Conservation (phyloP, 805 yeast species). For the Komagataella pseudopastoris region DNA sequence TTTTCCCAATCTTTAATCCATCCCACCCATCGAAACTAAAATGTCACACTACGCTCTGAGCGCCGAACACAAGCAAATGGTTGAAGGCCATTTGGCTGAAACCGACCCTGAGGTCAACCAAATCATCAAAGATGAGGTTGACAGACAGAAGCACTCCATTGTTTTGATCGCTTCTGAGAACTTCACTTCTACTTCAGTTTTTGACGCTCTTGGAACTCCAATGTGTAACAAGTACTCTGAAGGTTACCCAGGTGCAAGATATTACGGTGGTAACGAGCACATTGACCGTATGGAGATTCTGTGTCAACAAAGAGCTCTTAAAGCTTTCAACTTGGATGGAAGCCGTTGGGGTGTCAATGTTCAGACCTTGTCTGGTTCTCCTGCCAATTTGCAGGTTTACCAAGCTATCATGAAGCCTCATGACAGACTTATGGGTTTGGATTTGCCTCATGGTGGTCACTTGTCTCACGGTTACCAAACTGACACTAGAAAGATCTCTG, state of each 20-base stretch:
- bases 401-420: slow-evolving; percentile 91
- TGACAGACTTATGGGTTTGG: slow-evolving; percentile 96
- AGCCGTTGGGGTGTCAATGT: slow-evolving; percentile 97
- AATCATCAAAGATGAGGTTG: slow-evolving; percentile 66
- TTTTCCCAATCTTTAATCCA: neutral
- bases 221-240: slow-evolving; percentile 98
- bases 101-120: slow-evolving; percentile 71
- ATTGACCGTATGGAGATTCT: slow-evolving; percentile 87
- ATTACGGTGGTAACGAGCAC: slow-evolving; percentile 97
- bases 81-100: slow-evolving; percentile 46
- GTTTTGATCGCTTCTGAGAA: slow-evolving; percentile 95
- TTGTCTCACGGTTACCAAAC: slow-evolving; percentile 98
- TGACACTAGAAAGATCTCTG: slow-evolving; percentile 83
- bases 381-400: slow-evolving; percentile 95
- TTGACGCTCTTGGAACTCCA: slow-evolving; percentile 94
- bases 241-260: slow-evolving; percentile 98
- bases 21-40: neutral
- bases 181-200: slow-evolving; percentile 90
- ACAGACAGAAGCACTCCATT: slow-evolving; percentile 87
- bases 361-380: slow-evolving; percentile 93
- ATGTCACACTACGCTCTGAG: slow-evolving; percentile 39
- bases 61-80: slow-evolving; percentile 48
- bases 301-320: slow-evolving; percentile 90
- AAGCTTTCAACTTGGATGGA: slow-evolving; percentile 70
- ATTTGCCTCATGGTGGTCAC: slow-evolving; percentile 98